Conservation (phyloP, 225 moss, liverwort and hornwort genomes). For the Physcomitrium patens region DNA sequence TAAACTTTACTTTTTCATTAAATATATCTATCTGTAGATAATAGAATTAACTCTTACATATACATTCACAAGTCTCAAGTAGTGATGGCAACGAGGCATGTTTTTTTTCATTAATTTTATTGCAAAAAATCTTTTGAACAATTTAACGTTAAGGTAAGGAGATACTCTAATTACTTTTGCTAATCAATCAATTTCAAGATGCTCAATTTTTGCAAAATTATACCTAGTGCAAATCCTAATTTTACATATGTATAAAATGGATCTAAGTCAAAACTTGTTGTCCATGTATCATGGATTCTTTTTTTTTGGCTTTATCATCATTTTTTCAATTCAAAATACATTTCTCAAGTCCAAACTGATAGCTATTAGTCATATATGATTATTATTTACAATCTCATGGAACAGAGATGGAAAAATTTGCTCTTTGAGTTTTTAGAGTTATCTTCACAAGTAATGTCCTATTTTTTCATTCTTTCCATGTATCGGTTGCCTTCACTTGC, state of each 20-base stretch:
- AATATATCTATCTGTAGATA: no score
- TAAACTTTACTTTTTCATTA: no score
- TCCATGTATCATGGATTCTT: not conserved
- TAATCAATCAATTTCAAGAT: not conserved
- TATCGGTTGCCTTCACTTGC: not conserved
- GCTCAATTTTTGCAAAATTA: not conserved
- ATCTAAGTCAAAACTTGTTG: not conserved
- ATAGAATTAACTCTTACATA: no score
- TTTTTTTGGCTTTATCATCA: not conserved
- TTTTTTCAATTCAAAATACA: not conserved
- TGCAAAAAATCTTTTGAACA: conserved; percentile 75
- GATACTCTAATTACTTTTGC: not conserved
- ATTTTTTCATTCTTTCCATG: not conserved
- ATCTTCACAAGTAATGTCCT: conserved; percentile 47
- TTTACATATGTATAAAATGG: not conserved
- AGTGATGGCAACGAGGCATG: conserved; percentile 78
- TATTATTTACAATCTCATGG: conserved; percentile 37
- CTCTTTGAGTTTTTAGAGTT: conserved; percentile 52
- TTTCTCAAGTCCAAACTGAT: not conserved
- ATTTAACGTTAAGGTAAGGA: conserved; percentile 68
- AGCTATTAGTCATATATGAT: not conserved
- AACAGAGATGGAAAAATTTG: conserved; percentile 53
- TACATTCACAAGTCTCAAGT: conserved; percentile 60
- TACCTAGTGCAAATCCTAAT: not conserved
- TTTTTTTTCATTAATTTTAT: conserved; percentile 76